These are phyloP conservation scores for Stagonosporopsis tanaceti DNA, from an alignment of 2,329 filamentous ascomycete genomes.

Conservation along the genomic window DNA sequence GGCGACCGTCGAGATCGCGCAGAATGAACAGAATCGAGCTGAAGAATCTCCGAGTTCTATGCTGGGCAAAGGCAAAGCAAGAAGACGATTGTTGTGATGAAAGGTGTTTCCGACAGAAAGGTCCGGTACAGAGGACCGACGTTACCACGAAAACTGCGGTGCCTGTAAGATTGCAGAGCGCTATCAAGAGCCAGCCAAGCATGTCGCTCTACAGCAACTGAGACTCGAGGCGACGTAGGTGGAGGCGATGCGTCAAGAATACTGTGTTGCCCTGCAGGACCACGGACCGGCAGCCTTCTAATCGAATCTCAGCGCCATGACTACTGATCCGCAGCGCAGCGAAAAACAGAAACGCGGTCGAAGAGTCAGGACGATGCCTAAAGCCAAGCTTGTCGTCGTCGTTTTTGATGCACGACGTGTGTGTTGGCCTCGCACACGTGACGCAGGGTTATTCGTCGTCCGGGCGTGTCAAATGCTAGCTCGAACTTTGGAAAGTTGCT, in stretches of 20 bases:
- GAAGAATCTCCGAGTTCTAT: constrained; percentile 20
- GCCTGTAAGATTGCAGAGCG: background rate
- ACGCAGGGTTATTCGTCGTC: constrained; percentile 9
- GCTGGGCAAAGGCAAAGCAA: constrained; percentile 17
- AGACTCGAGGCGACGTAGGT: constrained; percentile 1
- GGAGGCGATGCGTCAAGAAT: background rate
- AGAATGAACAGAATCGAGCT: constrained; percentile 41
- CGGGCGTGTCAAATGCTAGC: constrained; percentile 16
- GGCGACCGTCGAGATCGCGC: constrained; percentile 21
- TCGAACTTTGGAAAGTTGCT: constrained; percentile 10
- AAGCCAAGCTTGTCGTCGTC: background rate
- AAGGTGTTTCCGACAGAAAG: background rate
- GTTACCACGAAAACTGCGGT: background rate
- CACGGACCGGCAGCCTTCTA: background rate
- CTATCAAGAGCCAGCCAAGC: background rate
- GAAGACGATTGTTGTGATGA: constrained; percentile 15
- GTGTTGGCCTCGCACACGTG: constrained; percentile 14
- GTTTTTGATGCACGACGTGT: background rate
- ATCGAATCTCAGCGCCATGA: background rate
- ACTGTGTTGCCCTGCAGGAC: background rate
- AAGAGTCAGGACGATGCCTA: background rate
- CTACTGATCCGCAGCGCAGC: background rate
- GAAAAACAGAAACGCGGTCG: background rate
- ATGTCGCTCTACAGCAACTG: background rate
- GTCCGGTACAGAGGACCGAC: background rate